Evolutionary conservation across 352 stramenopile genomes (phyloP).

Genomic region (Pythium phragmitis): DNA sequence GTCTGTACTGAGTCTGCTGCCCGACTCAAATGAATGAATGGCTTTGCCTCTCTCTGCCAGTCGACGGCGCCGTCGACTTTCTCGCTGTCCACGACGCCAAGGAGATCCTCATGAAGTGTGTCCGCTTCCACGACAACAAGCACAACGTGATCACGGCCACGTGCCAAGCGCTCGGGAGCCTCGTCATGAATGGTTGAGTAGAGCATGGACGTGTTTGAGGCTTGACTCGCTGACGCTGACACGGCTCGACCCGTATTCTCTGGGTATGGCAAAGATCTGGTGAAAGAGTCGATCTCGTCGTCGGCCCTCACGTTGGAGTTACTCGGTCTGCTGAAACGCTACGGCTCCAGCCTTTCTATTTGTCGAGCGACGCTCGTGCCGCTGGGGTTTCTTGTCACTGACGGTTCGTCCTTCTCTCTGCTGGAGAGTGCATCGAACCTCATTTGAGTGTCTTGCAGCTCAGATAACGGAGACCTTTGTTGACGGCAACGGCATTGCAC

Average conservation of each 20-base stretch:
- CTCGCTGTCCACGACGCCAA: constrained; percentile 48
- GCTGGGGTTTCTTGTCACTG: constrained; percentile 67
- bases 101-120: constrained; percentile 73
- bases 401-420: constrained; percentile 31
- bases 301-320: constrained; percentile 53
- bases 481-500: constrained; percentile 56
- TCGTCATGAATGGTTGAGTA: constrained; percentile 65
- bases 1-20: not conserved
- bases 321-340: constrained; percentile 54
- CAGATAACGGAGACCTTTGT: constrained; percentile 58
- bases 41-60: constrained; percentile 18
- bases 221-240: not conserved
- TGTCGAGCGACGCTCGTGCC: constrained; percentile 51
- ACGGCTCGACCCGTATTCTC: not conserved
- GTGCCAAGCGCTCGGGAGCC: constrained; percentile 61
- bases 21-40: not conserved
- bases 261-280: constrained; percentile 39
- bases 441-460: constrained; percentile 28
- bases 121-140: constrained; percentile 78
- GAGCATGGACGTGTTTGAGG: not conserved
- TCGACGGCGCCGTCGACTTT: constrained; percentile 66
- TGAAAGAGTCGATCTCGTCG: constrained; percentile 65
- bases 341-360: constrained; percentile 46
- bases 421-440: too few species aligned
- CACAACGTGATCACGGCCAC: constrained; percentile 58